Conservation (phyloP, 179 eudicot genomes). For the Beta lomatogona region DNA sequence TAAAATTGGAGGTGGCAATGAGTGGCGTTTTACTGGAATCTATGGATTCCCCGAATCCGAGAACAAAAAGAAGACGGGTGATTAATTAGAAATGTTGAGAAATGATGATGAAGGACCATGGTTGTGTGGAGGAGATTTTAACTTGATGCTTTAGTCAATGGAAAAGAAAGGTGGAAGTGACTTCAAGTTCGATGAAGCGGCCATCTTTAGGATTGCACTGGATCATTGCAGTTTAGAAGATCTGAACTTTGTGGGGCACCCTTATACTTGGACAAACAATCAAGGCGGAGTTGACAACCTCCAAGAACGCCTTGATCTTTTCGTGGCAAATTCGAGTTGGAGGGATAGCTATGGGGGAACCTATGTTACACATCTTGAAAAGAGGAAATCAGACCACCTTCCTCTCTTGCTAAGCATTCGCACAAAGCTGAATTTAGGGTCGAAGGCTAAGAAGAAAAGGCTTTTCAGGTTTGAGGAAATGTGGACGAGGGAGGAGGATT, state of each 20-base stretch:
- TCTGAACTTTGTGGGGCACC: background rate
- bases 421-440: no score
- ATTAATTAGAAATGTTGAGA: background rate
- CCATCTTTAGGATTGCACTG: background rate
- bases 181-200: background rate
- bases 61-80: background rate
- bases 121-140: background rate
- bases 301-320: background rate
- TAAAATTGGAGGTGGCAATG: background rate
- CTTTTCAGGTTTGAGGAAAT: no score
- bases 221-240: background rate
- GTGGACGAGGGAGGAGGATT: background rate
- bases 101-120: fast-evolving
- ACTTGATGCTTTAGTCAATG: background rate
- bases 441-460: no score
- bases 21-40: background rate
- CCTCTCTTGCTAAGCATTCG: no score
- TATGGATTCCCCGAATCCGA: background rate
- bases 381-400: background rate
- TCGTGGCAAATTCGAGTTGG: background rate
- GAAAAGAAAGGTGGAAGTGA: background rate
- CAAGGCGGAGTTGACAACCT: background rate
- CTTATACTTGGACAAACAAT: background rate
- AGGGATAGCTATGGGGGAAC: background rate
- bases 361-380: background rate